A percentile compares a stretch with the other conserved stretches of the same genome.
phyloP scores from a whole-genome alignment of 768 basidiomycete genomes.

The Crepidotus variabilis region DNA sequence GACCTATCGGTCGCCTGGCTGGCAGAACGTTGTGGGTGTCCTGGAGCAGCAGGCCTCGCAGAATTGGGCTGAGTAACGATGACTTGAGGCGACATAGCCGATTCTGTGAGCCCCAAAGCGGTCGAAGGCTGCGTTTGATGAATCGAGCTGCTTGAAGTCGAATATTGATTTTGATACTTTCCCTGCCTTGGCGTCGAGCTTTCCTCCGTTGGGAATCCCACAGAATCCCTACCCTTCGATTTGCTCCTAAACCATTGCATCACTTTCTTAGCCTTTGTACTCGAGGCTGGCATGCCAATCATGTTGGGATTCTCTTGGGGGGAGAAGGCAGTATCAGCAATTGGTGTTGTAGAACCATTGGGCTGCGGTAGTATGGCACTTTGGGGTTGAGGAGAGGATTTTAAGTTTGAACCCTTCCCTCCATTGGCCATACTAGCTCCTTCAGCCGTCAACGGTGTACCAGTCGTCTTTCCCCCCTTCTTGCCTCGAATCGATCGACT shows the following conservation, averaged over 20 bases:
- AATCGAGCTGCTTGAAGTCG: conserved; percentile 29
- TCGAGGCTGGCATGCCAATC: conserved; percentile 56
- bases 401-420: neutral
- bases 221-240: conserved; percentile 48
- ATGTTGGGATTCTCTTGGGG: conserved; percentile 24
- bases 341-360: conserved; percentile 2
- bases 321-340: conserved; percentile 16
- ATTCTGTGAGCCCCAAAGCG: conserved; percentile 10
- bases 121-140: conserved; percentile 22
- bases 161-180: conserved; percentile 26
- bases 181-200: conserved; percentile 24
- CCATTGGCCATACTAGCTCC: conserved; percentile 12
- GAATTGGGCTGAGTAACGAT: conserved; percentile 36
- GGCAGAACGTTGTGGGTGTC: conserved; percentile 40
- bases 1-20: conserved; percentile 38
- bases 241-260: conserved; percentile 97
- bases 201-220: conserved; percentile 23
- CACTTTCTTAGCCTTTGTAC: conserved; percentile 89
- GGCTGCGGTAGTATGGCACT: conserved; percentile 14
- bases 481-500: conserved; percentile 49
- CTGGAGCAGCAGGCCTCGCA: conserved; percentile 20
- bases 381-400: conserved; percentile 11
- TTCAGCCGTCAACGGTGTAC: conserved; percentile 23
- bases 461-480: conserved; percentile 29
- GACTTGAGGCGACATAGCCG: conserved; percentile 28